Conservation (phyloP, 1,139 yeast genomes). For the Debaryomycetaceae sp. region DNA sequence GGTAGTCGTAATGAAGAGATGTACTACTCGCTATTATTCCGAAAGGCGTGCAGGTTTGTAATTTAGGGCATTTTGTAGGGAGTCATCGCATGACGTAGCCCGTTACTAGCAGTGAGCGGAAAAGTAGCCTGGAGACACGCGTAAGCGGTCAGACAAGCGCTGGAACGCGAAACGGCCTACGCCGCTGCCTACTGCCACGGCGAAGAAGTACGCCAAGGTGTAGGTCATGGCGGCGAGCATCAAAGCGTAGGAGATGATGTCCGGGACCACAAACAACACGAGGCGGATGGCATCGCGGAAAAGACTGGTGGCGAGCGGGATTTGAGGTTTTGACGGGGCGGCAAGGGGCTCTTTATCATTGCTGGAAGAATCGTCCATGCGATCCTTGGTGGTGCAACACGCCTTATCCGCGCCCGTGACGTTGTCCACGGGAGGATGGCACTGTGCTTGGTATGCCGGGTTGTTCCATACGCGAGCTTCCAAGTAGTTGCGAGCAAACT, state of each 20-base stretch:
- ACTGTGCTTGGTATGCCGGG: constrained; percentile 16
- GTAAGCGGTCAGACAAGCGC: constrained; percentile 32
- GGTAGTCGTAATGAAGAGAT: too few species aligned
- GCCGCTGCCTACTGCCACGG: constrained; percentile 57
- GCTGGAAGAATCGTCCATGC: constrained; percentile 5
- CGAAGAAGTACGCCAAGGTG: constrained; percentile 57
- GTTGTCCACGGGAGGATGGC: constrained; percentile 2
- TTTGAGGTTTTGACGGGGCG: constrained; percentile 6
- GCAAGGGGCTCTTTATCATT: constrained; percentile 5
- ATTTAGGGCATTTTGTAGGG: too few species aligned
- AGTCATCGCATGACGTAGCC: too few species aligned
- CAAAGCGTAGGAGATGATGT: constrained; percentile 55
- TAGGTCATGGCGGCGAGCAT: constrained; percentile 76
- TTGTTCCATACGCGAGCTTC: constrained; percentile 54
- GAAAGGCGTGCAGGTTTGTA: too few species aligned
- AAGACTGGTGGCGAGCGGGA: constrained; percentile 15
- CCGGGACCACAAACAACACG: constrained; percentile 45
- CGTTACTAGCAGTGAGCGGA: constrained; percentile 6
- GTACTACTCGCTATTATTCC: too few species aligned
- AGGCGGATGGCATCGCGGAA: constrained; percentile 47
- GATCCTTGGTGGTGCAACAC: constrained; percentile 1
- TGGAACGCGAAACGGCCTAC: constrained; percentile 61
- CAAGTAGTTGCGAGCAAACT: constrained; percentile 48
- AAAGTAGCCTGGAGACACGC: constrained; percentile 11
- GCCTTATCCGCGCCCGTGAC: background rate